Evolutionary conservation across 345 rosid species (phyloP).

Genomic region (Syzygium grande): DNA sequence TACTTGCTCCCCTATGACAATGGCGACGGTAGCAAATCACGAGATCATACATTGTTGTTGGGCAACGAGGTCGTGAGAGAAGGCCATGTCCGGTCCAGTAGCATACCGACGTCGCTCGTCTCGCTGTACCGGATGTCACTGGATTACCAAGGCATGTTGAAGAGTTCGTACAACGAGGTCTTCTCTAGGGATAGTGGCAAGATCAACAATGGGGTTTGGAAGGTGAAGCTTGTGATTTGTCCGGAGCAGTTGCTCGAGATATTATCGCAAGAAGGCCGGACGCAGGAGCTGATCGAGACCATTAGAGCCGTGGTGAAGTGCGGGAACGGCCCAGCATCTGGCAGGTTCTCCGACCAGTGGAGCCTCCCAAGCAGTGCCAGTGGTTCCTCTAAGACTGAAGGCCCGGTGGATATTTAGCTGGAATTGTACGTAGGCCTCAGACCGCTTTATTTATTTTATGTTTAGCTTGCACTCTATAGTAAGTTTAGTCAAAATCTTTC

Average conservation of each 20-base stretch:
- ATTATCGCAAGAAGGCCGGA: conserved; percentile 50
- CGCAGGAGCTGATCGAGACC: conserved; percentile 66
- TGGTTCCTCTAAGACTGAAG: conserved; percentile 28
- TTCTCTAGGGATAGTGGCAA: conserved; percentile 29
- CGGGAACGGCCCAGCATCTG: conserved; percentile 30
- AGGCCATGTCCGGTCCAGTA: conserved; percentile 60
- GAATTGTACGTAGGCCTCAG: not conserved
- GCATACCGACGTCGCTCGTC: conserved; percentile 31
- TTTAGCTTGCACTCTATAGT: not conserved
- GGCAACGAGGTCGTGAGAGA: conserved; percentile 22
- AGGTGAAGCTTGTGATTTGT: conserved; percentile 77
- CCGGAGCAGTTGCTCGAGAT: conserved; percentile 60
- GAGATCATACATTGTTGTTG: not conserved
- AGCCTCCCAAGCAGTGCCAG: conserved; percentile 31
- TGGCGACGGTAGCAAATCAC: not conserved
- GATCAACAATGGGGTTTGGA: conserved; percentile 44
- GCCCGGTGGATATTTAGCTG: conserved; percentile 3
- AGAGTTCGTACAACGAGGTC: conserved; percentile 63
- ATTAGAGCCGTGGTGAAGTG: conserved; percentile 71
- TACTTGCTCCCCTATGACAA: conserved; percentile 39
- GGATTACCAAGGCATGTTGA: conserved; percentile 41
- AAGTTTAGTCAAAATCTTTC: not conserved
- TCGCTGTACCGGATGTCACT: conserved; percentile 63
- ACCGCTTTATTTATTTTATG: not conserved
- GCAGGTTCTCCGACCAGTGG: conserved; percentile 40